Base-by-base conservation (phyloP, 176 grass and related monocot genomes). In the Elymus sibiricus region DNA sequence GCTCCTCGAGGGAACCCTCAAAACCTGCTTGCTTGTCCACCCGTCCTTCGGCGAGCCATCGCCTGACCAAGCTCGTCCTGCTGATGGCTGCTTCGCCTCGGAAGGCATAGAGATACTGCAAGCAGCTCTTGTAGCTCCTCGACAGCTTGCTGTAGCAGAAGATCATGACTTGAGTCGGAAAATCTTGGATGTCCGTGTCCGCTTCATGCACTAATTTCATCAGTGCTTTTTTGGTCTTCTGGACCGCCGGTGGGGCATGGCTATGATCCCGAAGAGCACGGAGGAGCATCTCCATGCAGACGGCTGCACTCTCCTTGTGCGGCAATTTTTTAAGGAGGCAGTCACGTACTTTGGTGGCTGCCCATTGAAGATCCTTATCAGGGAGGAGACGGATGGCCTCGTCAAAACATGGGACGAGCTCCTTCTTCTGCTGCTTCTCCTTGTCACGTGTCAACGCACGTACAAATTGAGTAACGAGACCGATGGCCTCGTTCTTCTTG, bases 51-150 rank as follows among this genome's bases (percentile, higher is more conserved):
- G 65, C 66, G 21, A 37, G 27, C 71, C 83, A 85, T 46, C 83
- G 47, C 47, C 78, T 46, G 16, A 82, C 38, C 17, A 88, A 16
- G 43, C 46, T 82, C 17, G 79, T 88, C 55, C 56, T 88, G 24
- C 77, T 83, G 29, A 88, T 88, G 0, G 19, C 1, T 0, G 15
- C 12, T 32, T 80, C 47, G 0, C 68, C 0, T 0, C 0, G 53
- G 44, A 88, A 80, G 1, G 29, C 42, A 22, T 53, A 43, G 5
- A 88, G 69, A 27, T 88, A 79, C 46, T 64, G 76, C 38, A 74
- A 64, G 73, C 86, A 88, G 37, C 27, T 64, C 81, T 80, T 56
- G 14, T 63, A n/a, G 0, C 12, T 4, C 15, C 3, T 62, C 0
- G 67, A 26, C 25, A 88, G 25, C 42, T 75, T 38, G n/a, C 40